A percentile compares a stretch with the other conserved stretches of the same genome.
These are phyloP conservation scores for Scheffersomyces ergatensis DNA, from an alignment of 805 yeast genomes.

Conservation along the genomic window DNA sequence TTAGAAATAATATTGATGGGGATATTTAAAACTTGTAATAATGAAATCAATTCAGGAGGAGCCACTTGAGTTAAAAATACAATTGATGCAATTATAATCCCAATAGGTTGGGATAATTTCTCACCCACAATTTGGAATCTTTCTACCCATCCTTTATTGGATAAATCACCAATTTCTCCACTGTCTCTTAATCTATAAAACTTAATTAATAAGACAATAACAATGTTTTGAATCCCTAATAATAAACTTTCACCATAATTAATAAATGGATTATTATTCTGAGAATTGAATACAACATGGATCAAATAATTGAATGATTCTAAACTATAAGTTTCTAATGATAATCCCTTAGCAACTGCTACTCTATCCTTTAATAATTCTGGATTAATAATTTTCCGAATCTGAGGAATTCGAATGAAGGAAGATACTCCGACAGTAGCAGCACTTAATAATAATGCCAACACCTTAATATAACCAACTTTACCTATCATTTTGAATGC, in stretches of 20 bases:
- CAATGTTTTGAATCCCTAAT: conserved; percentile 37
- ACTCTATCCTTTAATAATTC: conserved; percentile 19
- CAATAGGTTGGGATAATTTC: conserved; percentile 24
- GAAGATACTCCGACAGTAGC: conserved; percentile 36
- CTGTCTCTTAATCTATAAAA: conserved; percentile 26
- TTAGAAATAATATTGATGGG: conserved; percentile 38
- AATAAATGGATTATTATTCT: conserved; percentile 30
- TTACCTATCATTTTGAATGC: conserved; percentile 32
- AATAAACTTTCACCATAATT: conserved; percentile 41
- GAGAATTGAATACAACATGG: conserved; percentile 38
- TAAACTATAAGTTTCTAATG: conserved; percentile 31
- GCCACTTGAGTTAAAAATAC: conserved; percentile 30
- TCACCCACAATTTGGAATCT: conserved; percentile 12
- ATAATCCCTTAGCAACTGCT: conserved; percentile 34
- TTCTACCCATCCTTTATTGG: conserved; percentile 10
- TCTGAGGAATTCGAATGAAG: conserved; percentile 40
- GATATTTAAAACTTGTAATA: conserved; percentile 34
- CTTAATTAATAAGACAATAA: conserved; percentile 32
- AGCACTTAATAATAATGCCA: conserved; percentile 30
- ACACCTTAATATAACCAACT: conserved; percentile 31
- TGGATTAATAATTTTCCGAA: conserved; percentile 31
- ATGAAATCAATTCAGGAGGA: conserved; percentile 23
- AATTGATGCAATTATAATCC: conserved; percentile 21
- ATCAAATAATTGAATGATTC: conserved; percentile 36
- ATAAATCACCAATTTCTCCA: conserved; percentile 10